phyloP scores from a whole-genome alignment of 78 protist species.

The Diacronema lutheri region DNA sequence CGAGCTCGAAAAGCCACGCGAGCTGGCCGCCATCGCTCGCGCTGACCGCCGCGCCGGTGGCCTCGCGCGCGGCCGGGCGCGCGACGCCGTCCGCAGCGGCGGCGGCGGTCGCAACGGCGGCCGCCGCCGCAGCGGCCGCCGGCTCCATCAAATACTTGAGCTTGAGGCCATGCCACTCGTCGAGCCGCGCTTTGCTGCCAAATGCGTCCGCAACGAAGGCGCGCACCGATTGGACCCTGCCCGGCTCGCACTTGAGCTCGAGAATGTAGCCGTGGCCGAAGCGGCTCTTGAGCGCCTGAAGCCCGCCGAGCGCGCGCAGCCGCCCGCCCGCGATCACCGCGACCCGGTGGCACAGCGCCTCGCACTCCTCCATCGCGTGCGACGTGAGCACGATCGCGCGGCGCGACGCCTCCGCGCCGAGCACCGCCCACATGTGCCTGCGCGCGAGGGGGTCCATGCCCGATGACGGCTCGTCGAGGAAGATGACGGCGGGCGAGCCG shows the following conservation, averaged over 20 bases:
- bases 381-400: constrained; percentile 25
- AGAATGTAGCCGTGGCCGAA: neutral
- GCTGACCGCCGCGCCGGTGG: no score
- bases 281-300: neutral
- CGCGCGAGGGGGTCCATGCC: constrained; percentile 65
- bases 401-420: neutral
- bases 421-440: constrained; percentile 66
- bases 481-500: constrained; percentile 56
- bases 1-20: no score
- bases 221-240: no score
- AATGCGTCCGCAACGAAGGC: no score
- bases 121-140: no score
- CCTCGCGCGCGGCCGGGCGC: no score
- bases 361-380: constrained; percentile 72
- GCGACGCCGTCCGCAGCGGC: no score
- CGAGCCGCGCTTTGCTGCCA: no score
- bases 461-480: constrained; percentile 67
- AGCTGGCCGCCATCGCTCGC: no score
- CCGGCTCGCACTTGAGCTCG: neutral
- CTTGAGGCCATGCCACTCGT: no score
- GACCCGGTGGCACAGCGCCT: constrained; percentile 32
- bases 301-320: constrained; percentile 7
- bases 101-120: no score
- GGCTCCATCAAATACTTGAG: no score
- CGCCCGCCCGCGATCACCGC: neutral